Conservation (phyloP, 169 alveolate genomes). For the Besnoitia besnoiti region DNA sequence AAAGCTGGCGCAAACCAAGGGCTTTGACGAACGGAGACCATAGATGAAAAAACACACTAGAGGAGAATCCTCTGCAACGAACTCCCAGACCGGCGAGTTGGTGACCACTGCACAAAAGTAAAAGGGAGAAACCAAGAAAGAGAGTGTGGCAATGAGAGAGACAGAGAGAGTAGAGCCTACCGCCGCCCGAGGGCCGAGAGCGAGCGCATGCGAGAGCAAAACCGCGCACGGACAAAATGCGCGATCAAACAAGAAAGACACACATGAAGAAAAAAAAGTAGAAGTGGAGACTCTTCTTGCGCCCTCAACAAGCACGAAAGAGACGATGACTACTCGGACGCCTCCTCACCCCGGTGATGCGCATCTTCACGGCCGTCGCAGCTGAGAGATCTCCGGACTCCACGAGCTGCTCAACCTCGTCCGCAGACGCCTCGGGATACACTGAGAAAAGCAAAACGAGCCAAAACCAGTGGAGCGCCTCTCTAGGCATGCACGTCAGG, state of each 20-base stretch:
- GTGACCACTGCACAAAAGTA: no score
- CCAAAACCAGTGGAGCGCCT: no score
- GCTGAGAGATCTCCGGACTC: conserved; percentile 72
- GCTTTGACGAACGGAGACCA: not conserved
- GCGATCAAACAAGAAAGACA: not conserved
- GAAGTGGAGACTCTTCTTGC: not conserved
- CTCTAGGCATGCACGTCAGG: no score
- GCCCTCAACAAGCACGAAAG: no score
- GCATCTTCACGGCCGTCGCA: conserved; percentile 69
- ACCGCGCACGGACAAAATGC: no score
- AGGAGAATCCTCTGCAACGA: no score
- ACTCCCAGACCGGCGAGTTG: no score
- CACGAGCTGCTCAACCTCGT: conserved; percentile 63
- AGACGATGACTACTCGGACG: no score
- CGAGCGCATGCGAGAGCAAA: not conserved
- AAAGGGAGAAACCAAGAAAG: no score
- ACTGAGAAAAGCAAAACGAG: conserved; percentile 50
- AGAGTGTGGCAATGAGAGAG: not conserved
- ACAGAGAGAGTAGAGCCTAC: not conserved
- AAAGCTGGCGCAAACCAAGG: not conserved
- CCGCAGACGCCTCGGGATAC: conserved; percentile 73
- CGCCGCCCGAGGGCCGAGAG: not conserved
- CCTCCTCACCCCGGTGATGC: conserved; percentile 75
- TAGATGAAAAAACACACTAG: not conserved
- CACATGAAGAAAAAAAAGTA: not conserved